Evolutionary conservation across 257 asterid genomes (phyloP), one percentile per base, ranked within the genome.

Genomic region (Pogostemon cablin): DNA sequence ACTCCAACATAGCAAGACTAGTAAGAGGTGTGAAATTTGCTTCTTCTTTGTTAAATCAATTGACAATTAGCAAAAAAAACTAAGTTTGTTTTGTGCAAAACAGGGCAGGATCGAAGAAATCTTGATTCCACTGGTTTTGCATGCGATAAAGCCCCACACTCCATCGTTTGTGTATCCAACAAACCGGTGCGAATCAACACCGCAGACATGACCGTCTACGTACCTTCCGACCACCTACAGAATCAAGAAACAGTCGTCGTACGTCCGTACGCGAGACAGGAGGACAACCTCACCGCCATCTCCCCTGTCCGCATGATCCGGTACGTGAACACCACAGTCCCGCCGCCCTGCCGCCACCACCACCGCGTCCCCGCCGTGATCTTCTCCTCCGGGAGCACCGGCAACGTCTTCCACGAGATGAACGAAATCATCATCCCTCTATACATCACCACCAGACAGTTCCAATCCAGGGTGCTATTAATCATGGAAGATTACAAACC

Each of bases 381-480:
- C 67, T 92, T 92, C 77, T 92, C 98, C n/a, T 84, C 96, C 3
- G 84, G 92, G 37, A 87, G 93, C 78, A 88, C 86, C 3, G 98
- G 98, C 7, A 92, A 92, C 78, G 83, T 86, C 3, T 92, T 85
- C 87, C 98, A 92, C 49, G 97, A 90, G 46, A 84, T 87, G 86
- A 93, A 88, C 39, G 98, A 93, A 71, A 92, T 91, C 69, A 86
- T 92, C 12, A 50, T 92, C 55, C 98, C 98, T 5, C 80, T 92
- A 9, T 92, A 65, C 84, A 81, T 92, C 47, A 88, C 96, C 17
- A 46, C 87, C 38, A 91, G 79, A 35, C 98, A 86, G 41, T 85
- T 92, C 68, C 79, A 82, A 5, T 83, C 87, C 54, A 82, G 85
- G 47, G 88, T 88, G n/a, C 65, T 74, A 2, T 75, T 90, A 67